Base-by-base conservation (phyloP, 208 protist genomes). In the Trypanosoma melophagium region DNA sequence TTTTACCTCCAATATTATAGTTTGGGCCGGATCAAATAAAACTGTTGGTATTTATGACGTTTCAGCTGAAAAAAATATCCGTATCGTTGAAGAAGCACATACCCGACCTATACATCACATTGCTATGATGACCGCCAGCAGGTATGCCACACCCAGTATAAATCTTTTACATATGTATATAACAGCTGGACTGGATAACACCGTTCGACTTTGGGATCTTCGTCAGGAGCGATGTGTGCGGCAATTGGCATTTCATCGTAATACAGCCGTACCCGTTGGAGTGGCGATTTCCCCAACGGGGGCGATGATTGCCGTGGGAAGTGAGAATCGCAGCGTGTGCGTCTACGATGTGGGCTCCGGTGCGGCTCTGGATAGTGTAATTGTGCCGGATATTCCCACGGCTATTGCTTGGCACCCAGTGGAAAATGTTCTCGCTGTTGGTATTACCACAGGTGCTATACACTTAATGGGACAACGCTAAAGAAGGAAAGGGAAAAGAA, bases 131-230 rank as follows among this genome's bases (percentile, higher is more conserved):
- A 71, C 73, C 41, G 70, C 58, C 17, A 78, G 80, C 14, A 86
- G 86, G 14, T 87, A 90, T 63, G 79, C 52, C 60, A 65, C 65
- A 9, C 47, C 42, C 16, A 76, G 17, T 52, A 73, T n/a, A 16
- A 28, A 28, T 45, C 53, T 45, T 19, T 53, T 79, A 40, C 90
- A 96, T 64, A 72, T 80, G 24, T 92, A 91, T 60, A 47, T 82
- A 12, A 90, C 86, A 1, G 86, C 87, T 16, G 85, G 78, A 14
- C 74, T 94, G 21, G 90, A 96, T 62, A 79, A 67, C 38, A 76
- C 76, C 0, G 90, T 89, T 13, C 70, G 72, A 13, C 47, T 96
- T 44, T 96, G 90, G 88, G 90, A 96, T 52, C 40, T 93, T 59
- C 83, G 90, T 2, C 62, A 82, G 28, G 24, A 57, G 2, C 47